Base-by-base conservation (phyloP, 176 grass and related monocot species). In the Cenchrus americanus region DNA sequence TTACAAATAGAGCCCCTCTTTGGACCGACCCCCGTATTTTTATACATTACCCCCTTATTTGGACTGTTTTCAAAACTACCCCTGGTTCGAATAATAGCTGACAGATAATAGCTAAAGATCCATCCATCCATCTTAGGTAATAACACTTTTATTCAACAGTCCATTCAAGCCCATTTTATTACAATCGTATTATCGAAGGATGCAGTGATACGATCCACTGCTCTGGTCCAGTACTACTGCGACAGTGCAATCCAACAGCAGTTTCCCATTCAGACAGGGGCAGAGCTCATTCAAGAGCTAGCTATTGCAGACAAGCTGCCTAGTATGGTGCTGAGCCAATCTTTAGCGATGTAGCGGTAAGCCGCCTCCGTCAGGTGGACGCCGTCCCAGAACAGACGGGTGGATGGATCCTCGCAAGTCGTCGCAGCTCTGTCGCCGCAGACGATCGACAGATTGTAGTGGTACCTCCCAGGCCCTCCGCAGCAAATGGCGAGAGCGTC, bases 281-380 rank as follows among this genome's bases (percentile, higher is more conserved):
- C 52, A 5, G 17, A 30, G 27, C 18, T 58, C 19, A 59, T 59
- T 59, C 22, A 59, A 59, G 57, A 59, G 18, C 54, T 71, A 8
- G 43, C 74, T 51, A 18, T 71, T 51, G 54, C 60, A 57, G 49
- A 3, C 23, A 23, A 23, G 47, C 46, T 43, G 57, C 57, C 10
- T 59, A 10, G 8, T 22, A 81, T 75, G 49, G 18, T 75, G 34
- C 6, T 5, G 48, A 81, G 40, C 85, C 85, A 86, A 8, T 18
- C 23, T 10, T 74, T 40, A 40, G 77, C 77, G 22, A 81, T 59
- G 85, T 75, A 80, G 34, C 13, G 69, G 37, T 86, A 19, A 59
- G 60, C 85, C 10, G 77, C 60, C 60, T 86, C 77, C 12, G 85
- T 86, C 22, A 86, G 8, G 77, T 86, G 85, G 22, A 24, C 60